Evolutionary conservation across 768 basidiomycete genomes (phyloP), one percentile per base, ranked within the genome.

Genomic region (Boletus vermiculosoides): DNA sequence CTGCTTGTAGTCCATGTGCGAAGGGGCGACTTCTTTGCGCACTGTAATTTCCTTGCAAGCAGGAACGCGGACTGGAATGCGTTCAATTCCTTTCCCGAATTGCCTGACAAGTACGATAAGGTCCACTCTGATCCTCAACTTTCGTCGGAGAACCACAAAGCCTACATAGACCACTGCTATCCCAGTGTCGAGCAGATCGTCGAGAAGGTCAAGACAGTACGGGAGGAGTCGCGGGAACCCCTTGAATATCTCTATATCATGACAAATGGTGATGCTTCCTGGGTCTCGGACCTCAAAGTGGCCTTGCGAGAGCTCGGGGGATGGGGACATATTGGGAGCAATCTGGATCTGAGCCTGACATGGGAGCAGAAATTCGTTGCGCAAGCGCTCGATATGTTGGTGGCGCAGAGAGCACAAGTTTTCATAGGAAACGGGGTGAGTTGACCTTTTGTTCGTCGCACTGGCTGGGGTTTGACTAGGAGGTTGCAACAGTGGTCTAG

Each of bases 401-500:
- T 82, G 40, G 79, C 76, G 2, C 66, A 74, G 56, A 67, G 71
- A 51, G 79, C 79, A 6, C 78, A 81, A 52, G 71, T 76, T 25
- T 78, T 83, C 63, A 67, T 82, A 37, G 82, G 80, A 8, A 83
- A 83, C 46, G 82, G 81, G 65, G 79, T 79, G 55, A 63, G 79
- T 66, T 6, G 9, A 45, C 13, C n/a, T 10, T 53, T 47, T 3
- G 9, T 33, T 22, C 4, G n/a, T 33, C 20, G 3, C n/a, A 16
- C 15, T 11, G 18, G 44, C 22, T 37, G 36, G 16, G 11, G 42
- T 50, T 45, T 59, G 44, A 60, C 54, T 31, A 10, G n/a, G 11
- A 22, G 15, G 22, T 45, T n/a, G 12, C 23, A 20, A 45, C 52
- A 77, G 75, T 77, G 73, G 64, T 77, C 76, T 22, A 76, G 75